Percentiles rank a stretch among this genome's conserved stretches.
Evolutionary conservation across 345 rosid species (phyloP).

Genomic region (Laguncularia racemosa): DNA sequence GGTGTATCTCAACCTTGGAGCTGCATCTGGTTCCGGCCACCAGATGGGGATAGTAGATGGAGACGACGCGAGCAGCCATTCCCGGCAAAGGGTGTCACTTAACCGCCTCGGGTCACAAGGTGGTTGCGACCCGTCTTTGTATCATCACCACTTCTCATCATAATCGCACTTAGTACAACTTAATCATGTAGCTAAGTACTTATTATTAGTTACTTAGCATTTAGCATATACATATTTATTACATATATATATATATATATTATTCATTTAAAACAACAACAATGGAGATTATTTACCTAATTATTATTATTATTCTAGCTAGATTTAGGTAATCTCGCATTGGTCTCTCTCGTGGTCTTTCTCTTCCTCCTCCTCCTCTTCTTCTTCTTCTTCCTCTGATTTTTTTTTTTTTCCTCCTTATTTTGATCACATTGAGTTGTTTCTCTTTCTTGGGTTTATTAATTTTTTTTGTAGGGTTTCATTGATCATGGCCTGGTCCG

Average conservation of each 20-base stretch:
- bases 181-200: neutral
- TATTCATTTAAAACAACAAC: neutral
- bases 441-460: conserved; percentile 3
- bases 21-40: conserved; percentile 28
- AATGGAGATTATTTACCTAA: no score
- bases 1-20: conserved; percentile 92
- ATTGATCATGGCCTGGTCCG: conserved; percentile 20
- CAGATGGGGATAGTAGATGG: conserved; percentile 70
- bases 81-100: conserved; percentile 47
- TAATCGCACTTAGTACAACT: conserved; percentile 28
- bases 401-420: conserved; percentile 2
- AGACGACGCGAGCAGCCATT: conserved; percentile 44
- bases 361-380: no score
- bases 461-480: conserved; percentile 36
- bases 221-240: conserved; percentile 8
- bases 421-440: neutral
- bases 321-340: no score
- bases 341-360: no score
- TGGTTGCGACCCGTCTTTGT: conserved; percentile 44
- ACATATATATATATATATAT: conserved; percentile 10
- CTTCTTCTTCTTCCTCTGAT: neutral
- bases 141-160: conserved; percentile 59
- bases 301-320: no score
- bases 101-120: conserved; percentile 35
- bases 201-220: neutral